These are phyloP conservation scores for Trichosporon sp. DNA, from an alignment of 1,284 basidiomycete genomes.

Conservation along the genomic window DNA sequence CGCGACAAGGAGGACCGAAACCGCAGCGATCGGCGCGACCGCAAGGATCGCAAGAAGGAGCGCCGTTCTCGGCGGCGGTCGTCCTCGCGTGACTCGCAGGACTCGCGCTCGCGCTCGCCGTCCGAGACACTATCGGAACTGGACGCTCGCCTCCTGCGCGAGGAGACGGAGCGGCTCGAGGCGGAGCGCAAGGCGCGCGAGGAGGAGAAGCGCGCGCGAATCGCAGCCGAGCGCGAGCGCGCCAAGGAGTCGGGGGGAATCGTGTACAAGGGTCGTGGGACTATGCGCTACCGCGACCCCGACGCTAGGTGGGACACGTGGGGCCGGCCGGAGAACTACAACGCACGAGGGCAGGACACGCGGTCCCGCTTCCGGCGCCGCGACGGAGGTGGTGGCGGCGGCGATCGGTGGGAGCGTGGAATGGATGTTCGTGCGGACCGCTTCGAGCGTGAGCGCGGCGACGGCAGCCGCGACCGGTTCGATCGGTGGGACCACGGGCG, in stretches of 20 bases:
- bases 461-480: slow-evolving; percentile 20
- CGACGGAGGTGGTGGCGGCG: slow-evolving; percentile 10
- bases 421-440: slow-evolving; percentile 20
- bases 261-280: slow-evolving; percentile 48
- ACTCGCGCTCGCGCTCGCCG: slow-evolving; percentile 4
- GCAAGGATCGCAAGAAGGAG: slow-evolving; percentile 15
- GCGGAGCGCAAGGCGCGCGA: slow-evolving; percentile 31
- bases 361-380: slow-evolving; percentile 17
- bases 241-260: slow-evolving; percentile 36
- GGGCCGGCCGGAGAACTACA: slow-evolving; percentile 30
- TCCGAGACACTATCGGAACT: slow-evolving; percentile 46
- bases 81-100: background rate
- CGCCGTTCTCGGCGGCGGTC: slow-evolving; percentile 9
- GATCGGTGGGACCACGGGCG: slow-evolving; percentile 31
- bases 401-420: slow-evolving; percentile 25
- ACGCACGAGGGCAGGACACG: slow-evolving; percentile 26
- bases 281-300: slow-evolving; percentile 49
- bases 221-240: slow-evolving; percentile 34
- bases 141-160: slow-evolving; percentile 48
- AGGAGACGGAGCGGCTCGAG: slow-evolving; percentile 48
- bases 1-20: background rate
- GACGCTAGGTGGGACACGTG: slow-evolving; percentile 25
- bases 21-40: slow-evolving; percentile 5
- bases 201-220: slow-evolving; percentile 32
- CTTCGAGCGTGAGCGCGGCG: slow-evolving; percentile 7